Conservation (phyloP, 805 yeast genomes). For the Kuraishia ogatae region DNA sequence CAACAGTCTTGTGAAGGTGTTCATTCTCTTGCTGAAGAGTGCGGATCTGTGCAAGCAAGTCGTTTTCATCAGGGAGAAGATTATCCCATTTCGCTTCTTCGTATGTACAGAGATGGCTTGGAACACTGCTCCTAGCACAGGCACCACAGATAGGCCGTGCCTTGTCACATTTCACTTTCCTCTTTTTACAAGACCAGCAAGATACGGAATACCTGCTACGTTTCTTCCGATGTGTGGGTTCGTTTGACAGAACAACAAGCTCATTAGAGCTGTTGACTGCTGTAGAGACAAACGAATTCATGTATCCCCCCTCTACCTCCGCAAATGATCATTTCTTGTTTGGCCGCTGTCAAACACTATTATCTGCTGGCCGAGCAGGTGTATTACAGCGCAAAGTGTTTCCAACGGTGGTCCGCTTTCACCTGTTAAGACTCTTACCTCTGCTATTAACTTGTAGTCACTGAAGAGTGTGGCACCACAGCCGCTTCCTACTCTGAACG, state of each 20-base stretch:
- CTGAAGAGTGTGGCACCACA: too few species aligned
- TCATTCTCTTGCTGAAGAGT: conserved; percentile 6
- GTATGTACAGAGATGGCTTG: conserved; percentile 19
- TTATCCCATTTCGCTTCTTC: background rate
- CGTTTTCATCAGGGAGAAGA: background rate
- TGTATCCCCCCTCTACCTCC: background rate
- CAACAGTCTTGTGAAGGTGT: background rate
- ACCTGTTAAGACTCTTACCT: too few species aligned
- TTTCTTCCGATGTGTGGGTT: conserved; percentile 12
- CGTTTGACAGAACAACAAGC: conserved; percentile 1
- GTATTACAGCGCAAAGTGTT: too few species aligned
- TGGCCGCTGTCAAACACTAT: too few species aligned
- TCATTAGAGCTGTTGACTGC: background rate
- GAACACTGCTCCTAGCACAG: conserved; percentile 16
- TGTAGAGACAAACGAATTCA: conserved; percentile 1
- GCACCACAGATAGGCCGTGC: conserved; percentile 34
- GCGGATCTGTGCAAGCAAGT: background rate
- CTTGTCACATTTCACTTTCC: conserved; percentile 42
- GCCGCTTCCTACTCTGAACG: too few species aligned
- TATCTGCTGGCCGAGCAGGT: too few species aligned
- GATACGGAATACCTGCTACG: conserved; percentile 39
- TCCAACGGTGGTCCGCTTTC: too few species aligned
- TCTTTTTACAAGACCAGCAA: conserved; percentile 31
- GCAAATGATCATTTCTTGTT: conserved; percentile 1
- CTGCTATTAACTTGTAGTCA: too few species aligned